These are phyloP conservation scores for Sporothrix curviconia DNA, from an alignment of 2,329 filamentous ascomycete species.

Conservation along the genomic window DNA sequence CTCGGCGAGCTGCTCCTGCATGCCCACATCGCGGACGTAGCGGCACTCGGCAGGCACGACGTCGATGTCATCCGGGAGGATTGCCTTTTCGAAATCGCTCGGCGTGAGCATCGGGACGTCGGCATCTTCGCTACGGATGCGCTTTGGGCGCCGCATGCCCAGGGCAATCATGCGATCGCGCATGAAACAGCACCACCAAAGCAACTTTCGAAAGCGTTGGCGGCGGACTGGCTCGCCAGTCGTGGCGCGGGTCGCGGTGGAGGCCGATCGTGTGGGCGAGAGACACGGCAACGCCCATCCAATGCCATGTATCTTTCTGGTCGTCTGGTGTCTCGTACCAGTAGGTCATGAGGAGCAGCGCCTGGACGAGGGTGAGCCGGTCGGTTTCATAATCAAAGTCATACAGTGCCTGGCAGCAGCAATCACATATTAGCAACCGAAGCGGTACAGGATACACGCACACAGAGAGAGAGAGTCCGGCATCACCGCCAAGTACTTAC, in stretches of 20 bases:
- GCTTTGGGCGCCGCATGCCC: conserved; percentile 85
- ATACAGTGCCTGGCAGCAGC: conserved; percentile 60
- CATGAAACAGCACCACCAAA: conserved; percentile 98
- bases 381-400: conserved; percentile 94
- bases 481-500: conserved; percentile 56
- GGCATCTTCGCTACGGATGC: conserved; percentile 89
- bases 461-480: no score
- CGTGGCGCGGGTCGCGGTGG: conserved; percentile 71
- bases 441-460: no score
- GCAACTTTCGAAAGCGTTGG: conserved; percentile 83
- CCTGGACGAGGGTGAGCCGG: conserved; percentile 80
- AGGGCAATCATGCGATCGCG: conserved; percentile 86
- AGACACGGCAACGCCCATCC: conserved; percentile 95
- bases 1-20: conserved; percentile 71
- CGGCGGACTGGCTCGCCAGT: conserved; percentile 67
- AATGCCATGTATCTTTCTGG: conserved; percentile 97
- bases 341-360: conserved; percentile 86
- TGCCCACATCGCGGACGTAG: conserved; percentile 60
- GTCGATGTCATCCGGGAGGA: conserved; percentile 60
- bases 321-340: conserved; percentile 98
- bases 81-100: conserved; percentile 73
- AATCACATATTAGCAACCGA: background rate
- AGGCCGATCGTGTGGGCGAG: conserved; percentile 89
- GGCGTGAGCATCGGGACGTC: conserved; percentile 85
- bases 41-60: conserved; percentile 65